A percentile compares a stretch with the other conserved stretches of the same genome.
These are phyloP conservation scores for Cladosporium halotolerans DNA, from an alignment of 2,329 filamentous ascomycete species.

Conservation along the genomic window DNA sequence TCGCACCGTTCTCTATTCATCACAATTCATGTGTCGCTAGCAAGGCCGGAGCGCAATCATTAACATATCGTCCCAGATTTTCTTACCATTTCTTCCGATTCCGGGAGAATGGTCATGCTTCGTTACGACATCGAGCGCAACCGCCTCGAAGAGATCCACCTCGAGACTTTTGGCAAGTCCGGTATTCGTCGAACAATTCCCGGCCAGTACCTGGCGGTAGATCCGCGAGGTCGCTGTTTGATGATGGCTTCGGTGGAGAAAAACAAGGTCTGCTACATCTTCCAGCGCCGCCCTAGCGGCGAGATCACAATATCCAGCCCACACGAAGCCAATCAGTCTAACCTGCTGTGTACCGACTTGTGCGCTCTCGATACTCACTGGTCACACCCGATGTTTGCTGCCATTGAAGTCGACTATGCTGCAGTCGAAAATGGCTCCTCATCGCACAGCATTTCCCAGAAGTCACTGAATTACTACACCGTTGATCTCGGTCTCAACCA, in stretches of 20 bases:
- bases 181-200: constrained; percentile 89
- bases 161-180: constrained; percentile 98
- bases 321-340: constrained; percentile 88
- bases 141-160: constrained; percentile 78
- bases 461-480: constrained; percentile 93
- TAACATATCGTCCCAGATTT: constrained; percentile 59
- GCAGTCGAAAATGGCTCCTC: constrained; percentile 80
- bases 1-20: too few relatives aligned
- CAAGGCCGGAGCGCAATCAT: not conserved
- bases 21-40: too few relatives aligned
- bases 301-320: constrained; percentile 96
- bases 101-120: constrained; percentile 86
- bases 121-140: constrained; percentile 86
- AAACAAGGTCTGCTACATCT: constrained; percentile 98
- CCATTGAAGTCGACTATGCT: constrained; percentile 87
- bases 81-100: constrained; percentile 91
- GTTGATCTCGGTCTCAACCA: constrained; percentile 95
- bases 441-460: constrained; percentile 73
- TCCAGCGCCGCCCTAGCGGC: constrained; percentile 90
- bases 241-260: constrained; percentile 93
- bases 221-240: constrained; percentile 92
- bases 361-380: constrained; percentile 91
- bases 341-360: constrained; percentile 82
- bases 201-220: constrained; percentile 90
- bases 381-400: constrained; percentile 93